These are phyloP conservation scores for Globisporangium iwayamae DNA, from an alignment of 352 stramenopile species.

Conservation along the genomic window DNA sequence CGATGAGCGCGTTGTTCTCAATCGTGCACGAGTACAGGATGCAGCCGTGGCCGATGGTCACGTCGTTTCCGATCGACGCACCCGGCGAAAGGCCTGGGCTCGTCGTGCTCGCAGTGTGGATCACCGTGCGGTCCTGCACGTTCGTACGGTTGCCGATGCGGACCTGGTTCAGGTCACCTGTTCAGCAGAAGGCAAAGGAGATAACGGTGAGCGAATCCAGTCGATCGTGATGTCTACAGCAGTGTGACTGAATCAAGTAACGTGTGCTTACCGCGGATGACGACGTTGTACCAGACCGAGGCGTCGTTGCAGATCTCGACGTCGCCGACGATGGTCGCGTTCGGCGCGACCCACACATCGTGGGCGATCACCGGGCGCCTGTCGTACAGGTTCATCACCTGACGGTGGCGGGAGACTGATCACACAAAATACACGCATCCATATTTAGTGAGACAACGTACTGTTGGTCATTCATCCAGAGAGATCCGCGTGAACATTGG, in stretches of 20 bases:
- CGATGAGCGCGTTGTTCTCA: constrained; percentile 95
- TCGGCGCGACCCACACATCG: constrained; percentile 94
- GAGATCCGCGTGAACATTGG: neutral
- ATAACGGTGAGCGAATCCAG: neutral
- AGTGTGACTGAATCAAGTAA: neutral
- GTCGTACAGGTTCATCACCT: constrained; percentile 92
- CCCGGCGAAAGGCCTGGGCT: constrained; percentile 75
- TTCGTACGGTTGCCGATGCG: constrained; percentile 96
- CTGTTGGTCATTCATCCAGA: neutral
- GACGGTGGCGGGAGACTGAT: constrained; percentile 90
- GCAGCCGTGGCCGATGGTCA: constrained; percentile 94
- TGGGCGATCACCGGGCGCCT: constrained; percentile 89
- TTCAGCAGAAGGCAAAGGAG: neutral
- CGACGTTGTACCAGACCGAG: constrained; percentile 96
- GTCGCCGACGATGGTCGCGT: constrained; percentile 95
- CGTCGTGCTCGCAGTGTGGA: constrained; percentile 88
- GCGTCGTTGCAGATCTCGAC: constrained; percentile 93
- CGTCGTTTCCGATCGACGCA: constrained; percentile 93
- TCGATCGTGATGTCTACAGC: no score
- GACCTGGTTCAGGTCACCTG: constrained; percentile 87
- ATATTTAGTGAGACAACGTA: neutral
- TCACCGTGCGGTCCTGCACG: constrained; percentile 95
- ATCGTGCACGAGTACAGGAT: constrained; percentile 97
- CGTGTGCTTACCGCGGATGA: constrained; percentile 79
- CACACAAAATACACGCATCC: constrained; percentile 14